A percentile compares a stretch with the other conserved stretches of the same genome.
These are phyloP conservation scores for Nakazawaea sp. DNA, from an alignment of 805 yeast genomes.

Conservation along the genomic window DNA sequence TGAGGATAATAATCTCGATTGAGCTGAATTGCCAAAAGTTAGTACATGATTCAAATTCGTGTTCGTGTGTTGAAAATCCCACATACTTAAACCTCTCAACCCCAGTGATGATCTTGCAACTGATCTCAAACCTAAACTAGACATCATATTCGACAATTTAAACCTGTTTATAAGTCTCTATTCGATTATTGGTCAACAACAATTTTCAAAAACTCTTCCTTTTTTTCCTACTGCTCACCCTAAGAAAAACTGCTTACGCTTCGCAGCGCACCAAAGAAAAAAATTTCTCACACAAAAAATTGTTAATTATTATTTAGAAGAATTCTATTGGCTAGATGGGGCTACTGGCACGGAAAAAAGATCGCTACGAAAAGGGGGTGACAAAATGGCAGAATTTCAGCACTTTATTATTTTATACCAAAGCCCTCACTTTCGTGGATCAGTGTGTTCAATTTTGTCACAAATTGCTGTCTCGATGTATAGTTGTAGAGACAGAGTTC, in stretches of 20 bases:
- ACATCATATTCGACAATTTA: conserved; percentile 21
- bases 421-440: conserved; percentile 81
- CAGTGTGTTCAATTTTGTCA: conserved; percentile 56
- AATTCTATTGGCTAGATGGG: conserved; percentile 9
- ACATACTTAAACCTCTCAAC: conserved; percentile 29
- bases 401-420: conserved; percentile 31
- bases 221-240: too few species aligned
- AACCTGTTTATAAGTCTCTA: too few species aligned
- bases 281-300: conserved; percentile 1
- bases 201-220: too few species aligned
- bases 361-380: neutral
- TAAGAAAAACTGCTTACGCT: too few species aligned
- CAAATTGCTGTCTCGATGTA: conserved; percentile 43
- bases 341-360: neutral
- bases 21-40: too few species aligned
- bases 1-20: conserved; percentile 44
- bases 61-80: neutral
- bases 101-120: conserved; percentile 32
- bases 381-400: neutral
- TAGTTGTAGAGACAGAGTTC: conserved; percentile 77
- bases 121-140: conserved; percentile 38
- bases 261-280: neutral
- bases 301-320: conserved; percentile 6
- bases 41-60: neutral
- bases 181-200: too few species aligned